Conservation (phyloP, 306 rosid species). For the Phaseolus lunatus region DNA sequence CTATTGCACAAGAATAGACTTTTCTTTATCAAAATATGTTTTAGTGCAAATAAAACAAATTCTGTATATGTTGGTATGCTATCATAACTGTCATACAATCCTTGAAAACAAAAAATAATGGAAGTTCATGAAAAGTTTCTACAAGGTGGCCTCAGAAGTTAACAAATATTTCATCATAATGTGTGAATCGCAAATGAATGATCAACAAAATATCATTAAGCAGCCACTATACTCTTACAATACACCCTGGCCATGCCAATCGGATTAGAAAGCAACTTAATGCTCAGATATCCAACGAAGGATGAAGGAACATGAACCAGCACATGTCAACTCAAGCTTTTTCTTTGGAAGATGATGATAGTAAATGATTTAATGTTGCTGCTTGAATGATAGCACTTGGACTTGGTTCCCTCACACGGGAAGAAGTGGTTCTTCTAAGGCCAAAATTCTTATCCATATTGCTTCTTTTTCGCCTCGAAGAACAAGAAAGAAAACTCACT, state of each 20-base stretch:
- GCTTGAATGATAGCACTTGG: conserved; percentile 85
- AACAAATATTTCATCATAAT: conserved; percentile 12
- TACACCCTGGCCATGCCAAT: conserved; percentile 45
- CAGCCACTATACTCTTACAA: conserved; percentile 46
- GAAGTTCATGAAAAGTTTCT: conserved; percentile 19
- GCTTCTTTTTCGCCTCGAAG: conserved; percentile 53
- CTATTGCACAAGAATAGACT: not conserved
- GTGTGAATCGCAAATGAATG: conserved; percentile 46
- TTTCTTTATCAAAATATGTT: not conserved
- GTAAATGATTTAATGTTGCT: conserved; percentile 76
- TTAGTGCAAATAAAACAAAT: conserved; percentile 26
- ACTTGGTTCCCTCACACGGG: conserved; percentile 68
- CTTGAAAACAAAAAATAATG: conserved; percentile 5
- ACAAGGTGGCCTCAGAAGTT: conserved; percentile 33
- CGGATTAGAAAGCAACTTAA: not conserved
- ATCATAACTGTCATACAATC: conserved; percentile 37
- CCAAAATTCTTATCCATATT: conserved; percentile 64
- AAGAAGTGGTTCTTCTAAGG: conserved; percentile 58
- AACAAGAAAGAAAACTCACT: conserved; percentile 58
- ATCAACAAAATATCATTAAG: conserved; percentile 46
- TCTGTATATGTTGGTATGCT: conserved; percentile 7
- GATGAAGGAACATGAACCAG: conserved; percentile 21
- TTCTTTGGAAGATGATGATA: conserved; percentile 70
- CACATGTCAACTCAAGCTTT: conserved; percentile 66
- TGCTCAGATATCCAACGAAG: conserved; percentile 26